These are phyloP conservation scores for Letharia columbiana DNA, from an alignment of 495 filamentous ascomycete species.

Conservation along the genomic window DNA sequence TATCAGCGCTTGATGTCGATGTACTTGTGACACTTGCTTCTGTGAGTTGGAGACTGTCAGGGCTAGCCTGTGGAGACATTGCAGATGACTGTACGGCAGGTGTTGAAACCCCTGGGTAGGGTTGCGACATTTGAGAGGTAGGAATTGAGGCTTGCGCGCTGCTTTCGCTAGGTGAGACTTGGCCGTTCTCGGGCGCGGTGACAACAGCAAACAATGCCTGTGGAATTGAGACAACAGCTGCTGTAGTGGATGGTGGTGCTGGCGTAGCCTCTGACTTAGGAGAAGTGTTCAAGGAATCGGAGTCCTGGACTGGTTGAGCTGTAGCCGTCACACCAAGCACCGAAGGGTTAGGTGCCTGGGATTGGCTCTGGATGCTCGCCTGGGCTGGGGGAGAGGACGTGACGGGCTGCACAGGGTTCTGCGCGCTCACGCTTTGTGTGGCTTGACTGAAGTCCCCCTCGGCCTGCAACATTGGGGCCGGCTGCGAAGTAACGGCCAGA, in stretches of 20 bases:
- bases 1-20: neutral
- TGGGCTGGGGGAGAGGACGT: neutral
- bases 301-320: neutral
- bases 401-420: neutral
- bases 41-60: neutral
- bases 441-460: slow-evolving; percentile 5
- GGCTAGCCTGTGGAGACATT: neutral
- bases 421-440: neutral
- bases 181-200: neutral
- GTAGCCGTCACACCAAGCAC: neutral
- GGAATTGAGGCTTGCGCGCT: neutral
- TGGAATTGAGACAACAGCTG: neutral
- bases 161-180: neutral
- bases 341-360: neutral
- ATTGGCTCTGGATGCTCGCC: neutral
- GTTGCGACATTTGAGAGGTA: neutral
- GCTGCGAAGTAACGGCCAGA: neutral
- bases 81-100: neutral
- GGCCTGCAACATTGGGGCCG: slow-evolving; percentile 7
- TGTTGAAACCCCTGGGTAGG: neutral
- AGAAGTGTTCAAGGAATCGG: neutral
- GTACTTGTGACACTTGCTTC: neutral
- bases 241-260: neutral
- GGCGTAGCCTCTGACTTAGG: neutral
- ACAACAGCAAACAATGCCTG: neutral